These are phyloP conservation scores for Aspergillus thermomutatus DNA, from an alignment of 2,329 filamentous ascomycete species.

Conservation along the genomic window DNA sequence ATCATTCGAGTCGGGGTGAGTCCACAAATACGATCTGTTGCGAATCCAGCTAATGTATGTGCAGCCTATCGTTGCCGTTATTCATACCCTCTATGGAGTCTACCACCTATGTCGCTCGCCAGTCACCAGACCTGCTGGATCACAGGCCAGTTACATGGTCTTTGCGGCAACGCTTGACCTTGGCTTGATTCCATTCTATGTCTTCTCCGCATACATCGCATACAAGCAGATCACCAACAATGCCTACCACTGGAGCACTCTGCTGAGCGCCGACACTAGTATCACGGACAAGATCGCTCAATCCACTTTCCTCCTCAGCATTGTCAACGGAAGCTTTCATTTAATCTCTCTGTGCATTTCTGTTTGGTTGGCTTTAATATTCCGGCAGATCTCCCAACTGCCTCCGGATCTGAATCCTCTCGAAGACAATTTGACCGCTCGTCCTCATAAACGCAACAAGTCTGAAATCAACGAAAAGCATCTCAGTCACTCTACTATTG, in stretches of 20 bases:
- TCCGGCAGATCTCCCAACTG: constrained; percentile 75
- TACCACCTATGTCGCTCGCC: constrained; percentile 74
- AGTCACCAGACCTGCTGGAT: constrained; percentile 68
- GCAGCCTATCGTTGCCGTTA: constrained; percentile 70
- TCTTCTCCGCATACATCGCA: constrained; percentile 56
- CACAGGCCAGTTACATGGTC: constrained; percentile 82
- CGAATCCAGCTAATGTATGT: not conserved
- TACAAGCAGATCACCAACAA: constrained; percentile 48
- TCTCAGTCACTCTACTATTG: constrained; percentile 49
- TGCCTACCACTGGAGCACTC: constrained; percentile 61
- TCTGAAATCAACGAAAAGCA: constrained; percentile 62
- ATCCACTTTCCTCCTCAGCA: constrained; percentile 65
- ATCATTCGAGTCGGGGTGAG: constrained; percentile 73
- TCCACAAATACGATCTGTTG: constrained; percentile 4
- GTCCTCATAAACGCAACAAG: constrained; percentile 71
- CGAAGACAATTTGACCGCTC: constrained; percentile 76
- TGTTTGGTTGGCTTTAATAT: constrained; percentile 71
- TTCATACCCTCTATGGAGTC: constrained; percentile 72
- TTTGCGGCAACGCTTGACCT: constrained; percentile 74
- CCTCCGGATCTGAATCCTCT: constrained; percentile 96
- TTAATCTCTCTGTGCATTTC: constrained; percentile 67
- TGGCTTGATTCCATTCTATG: constrained; percentile 62
- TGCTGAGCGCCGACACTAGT: constrained; percentile 54
- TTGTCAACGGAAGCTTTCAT: constrained; percentile 65
- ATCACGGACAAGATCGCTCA: constrained; percentile 60